Percentiles rank a stretch among this genome's conserved stretches.
Evolutionary conservation across 2,329 filamentous ascomycete species (phyloP).

Genomic region (Tolypocladium guangdongense): DNA sequence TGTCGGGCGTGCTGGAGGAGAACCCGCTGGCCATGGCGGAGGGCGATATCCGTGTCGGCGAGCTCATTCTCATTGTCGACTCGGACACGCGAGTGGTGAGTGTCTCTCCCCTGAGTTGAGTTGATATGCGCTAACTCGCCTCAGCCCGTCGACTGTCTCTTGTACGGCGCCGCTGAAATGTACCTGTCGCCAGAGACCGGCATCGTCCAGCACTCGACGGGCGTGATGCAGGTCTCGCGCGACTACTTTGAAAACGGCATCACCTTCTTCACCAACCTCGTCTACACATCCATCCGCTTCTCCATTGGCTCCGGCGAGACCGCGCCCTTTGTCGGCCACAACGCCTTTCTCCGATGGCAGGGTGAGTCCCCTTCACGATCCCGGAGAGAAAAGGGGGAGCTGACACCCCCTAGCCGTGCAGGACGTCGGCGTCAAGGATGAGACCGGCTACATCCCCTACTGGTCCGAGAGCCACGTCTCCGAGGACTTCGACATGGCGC

Average conservation of each 20-base stretch:
- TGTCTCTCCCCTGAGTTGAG: not conserved
- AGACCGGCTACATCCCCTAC: slow-evolving; percentile 49
- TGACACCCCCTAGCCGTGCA: slow-evolving; percentile 17
- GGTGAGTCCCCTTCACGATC: slow-evolving; percentile 2
- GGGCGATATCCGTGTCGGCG: slow-evolving; percentile 49
- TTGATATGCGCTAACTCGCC: not conserved
- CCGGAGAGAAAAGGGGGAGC: not conserved
- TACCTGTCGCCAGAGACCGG: slow-evolving; percentile 57
- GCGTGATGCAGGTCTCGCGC: slow-evolving; percentile 65
- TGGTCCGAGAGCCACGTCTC: slow-evolving; percentile 70
- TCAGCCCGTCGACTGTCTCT: slow-evolving; percentile 49
- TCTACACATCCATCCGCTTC: slow-evolving; percentile 64
- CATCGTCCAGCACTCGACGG: slow-evolving; percentile 61
- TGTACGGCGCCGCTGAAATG: slow-evolving; percentile 64
- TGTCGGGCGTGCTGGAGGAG: slow-evolving; percentile 39
- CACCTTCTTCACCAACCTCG: slow-evolving; percentile 69
- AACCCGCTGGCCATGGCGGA: slow-evolving; percentile 39
- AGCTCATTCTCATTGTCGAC: slow-evolving; percentile 56
- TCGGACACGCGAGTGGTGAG: slow-evolving; percentile 52
- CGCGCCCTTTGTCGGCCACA: slow-evolving; percentile 68
- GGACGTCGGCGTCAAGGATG: slow-evolving; percentile 14
- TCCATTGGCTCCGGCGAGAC: slow-evolving; percentile 61
- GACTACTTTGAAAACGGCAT: slow-evolving; percentile 64
- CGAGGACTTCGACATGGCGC: slow-evolving; percentile 67
- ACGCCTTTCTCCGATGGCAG: slow-evolving; percentile 61